Conservation (phyloP, 768 basidiomycete genomes). For the Tephrocybe sp. region DNA sequence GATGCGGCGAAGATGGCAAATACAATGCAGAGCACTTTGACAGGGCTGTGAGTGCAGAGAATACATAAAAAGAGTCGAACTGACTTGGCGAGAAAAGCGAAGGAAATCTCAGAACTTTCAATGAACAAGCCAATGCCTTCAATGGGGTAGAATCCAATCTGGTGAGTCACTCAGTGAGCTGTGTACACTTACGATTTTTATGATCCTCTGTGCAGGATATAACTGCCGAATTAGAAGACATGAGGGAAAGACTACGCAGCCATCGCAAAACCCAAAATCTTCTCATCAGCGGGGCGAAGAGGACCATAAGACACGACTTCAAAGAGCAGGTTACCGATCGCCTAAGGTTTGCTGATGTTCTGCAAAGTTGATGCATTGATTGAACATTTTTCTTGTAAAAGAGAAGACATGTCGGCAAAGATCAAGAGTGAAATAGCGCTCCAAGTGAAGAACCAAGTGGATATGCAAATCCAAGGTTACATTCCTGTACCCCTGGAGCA, state of each 20-base stretch:
- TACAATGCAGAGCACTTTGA: slow-evolving; percentile 16
- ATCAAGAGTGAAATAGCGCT: slow-evolving; percentile 38
- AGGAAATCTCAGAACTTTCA: slow-evolving; percentile 27
- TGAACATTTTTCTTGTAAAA: background rate
- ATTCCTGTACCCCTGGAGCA: slow-evolving; percentile 47
- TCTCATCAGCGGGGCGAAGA: slow-evolving; percentile 30
- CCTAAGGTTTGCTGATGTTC: slow-evolving; percentile 26
- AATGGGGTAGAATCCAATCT: slow-evolving; percentile 24
- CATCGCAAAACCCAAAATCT: slow-evolving; percentile 10
- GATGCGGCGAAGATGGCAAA: slow-evolving; percentile 1
- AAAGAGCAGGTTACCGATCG: slow-evolving; percentile 21
- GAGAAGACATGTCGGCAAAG: slow-evolving; percentile 31
- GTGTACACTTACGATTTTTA: too few species aligned
- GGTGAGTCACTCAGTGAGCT: slow-evolving; percentile 21
- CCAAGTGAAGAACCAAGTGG: slow-evolving; percentile 49
- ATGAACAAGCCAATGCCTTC: slow-evolving; percentile 29
- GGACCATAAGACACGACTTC: slow-evolving; percentile 23
- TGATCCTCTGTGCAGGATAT: slow-evolving; percentile 15
- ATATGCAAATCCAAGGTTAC: slow-evolving; percentile 45
- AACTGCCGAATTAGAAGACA: slow-evolving; percentile 13
- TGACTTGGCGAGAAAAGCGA: slow-evolving; percentile 23
- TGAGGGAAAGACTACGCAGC: slow-evolving; percentile 21
- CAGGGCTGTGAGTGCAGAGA: slow-evolving; percentile 17
- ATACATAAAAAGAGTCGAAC: background rate
- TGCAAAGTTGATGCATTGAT: background rate